These are phyloP conservation scores for Exophiala xenobiotica DNA, from an alignment of 2,329 filamentous ascomycete genomes.

Conservation along the genomic window DNA sequence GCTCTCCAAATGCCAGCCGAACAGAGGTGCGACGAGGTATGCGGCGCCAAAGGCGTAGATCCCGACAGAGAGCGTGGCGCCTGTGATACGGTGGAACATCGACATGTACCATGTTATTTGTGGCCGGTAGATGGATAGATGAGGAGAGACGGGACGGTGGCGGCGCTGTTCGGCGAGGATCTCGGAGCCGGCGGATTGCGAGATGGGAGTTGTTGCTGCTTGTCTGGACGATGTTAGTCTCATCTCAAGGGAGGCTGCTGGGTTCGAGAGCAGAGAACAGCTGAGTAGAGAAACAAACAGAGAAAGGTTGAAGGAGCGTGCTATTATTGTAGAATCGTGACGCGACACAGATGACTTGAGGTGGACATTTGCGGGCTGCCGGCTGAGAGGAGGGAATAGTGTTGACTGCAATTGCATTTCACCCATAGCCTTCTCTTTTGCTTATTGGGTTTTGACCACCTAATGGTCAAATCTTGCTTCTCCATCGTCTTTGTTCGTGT, in stretches of 20 bases:
- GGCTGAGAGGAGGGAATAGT: too few relatives aligned
- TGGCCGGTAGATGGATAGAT: conserved; percentile 80
- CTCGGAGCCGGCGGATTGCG: conserved; percentile 53
- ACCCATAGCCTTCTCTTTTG: too few relatives aligned
- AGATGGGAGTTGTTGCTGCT: conserved; percentile 49
- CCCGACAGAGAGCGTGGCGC: conserved; percentile 65
- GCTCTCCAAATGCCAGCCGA: conserved; percentile 69
- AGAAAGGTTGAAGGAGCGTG: too few relatives aligned
- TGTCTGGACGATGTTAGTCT: conserved; percentile 18
- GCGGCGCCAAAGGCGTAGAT: conserved; percentile 78
- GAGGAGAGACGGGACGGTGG: conserved; percentile 77
- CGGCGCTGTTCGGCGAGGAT: conserved; percentile 81
- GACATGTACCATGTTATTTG: conserved; percentile 82
- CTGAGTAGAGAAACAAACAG: neutral
- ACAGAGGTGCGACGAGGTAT: conserved; percentile 75
- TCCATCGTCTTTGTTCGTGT: too few relatives aligned
- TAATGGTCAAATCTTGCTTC: too few relatives aligned
- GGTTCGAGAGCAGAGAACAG: too few relatives aligned
- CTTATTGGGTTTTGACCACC: too few relatives aligned
- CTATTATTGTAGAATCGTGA: too few relatives aligned
- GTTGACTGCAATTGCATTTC: too few relatives aligned
- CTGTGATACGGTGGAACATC: conserved; percentile 81
- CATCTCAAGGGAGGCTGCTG: too few relatives aligned
- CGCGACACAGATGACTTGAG: too few relatives aligned
- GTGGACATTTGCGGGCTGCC: too few relatives aligned